Evolutionary conservation across 2,329 filamentous ascomycete species (phyloP).

Genomic region (Ilyonectria sp.): DNA sequence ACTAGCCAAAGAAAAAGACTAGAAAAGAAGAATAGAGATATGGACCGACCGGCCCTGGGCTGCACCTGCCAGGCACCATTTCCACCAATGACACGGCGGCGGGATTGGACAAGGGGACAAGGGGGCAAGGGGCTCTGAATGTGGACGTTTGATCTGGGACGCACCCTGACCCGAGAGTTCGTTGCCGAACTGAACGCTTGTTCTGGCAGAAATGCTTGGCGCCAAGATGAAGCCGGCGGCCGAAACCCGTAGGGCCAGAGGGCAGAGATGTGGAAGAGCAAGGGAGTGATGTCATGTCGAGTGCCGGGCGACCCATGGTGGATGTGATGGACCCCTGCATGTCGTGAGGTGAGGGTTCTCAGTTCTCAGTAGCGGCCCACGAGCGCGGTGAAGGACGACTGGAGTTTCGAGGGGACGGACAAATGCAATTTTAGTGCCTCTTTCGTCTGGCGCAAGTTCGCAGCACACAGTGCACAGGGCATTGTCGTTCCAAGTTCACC

Average conservation of each 20-base stretch:
- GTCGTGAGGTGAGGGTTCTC: neutral
- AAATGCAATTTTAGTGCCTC: neutral
- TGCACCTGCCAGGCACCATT: conserved; percentile 4
- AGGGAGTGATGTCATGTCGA: conserved; percentile 35
- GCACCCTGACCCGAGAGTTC: conserved; percentile 20
- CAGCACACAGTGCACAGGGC: neutral
- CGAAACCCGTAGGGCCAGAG: conserved; percentile 18
- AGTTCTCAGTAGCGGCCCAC: neutral
- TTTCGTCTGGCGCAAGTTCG: neutral
- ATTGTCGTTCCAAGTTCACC: neutral
- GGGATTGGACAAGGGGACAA: neutral
- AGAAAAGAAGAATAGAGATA: neutral
- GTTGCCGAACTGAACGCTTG: conserved; percentile 16
- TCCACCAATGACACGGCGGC: conserved; percentile 20
- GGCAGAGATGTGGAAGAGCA: neutral
- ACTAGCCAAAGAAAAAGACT: conserved; percentile 14
- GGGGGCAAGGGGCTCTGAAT: neutral
- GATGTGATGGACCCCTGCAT: neutral
- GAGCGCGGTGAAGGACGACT: neutral
- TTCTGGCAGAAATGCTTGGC: conserved; percentile 27
- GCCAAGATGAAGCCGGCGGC: conserved; percentile 31
- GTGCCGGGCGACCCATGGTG: conserved; percentile 1
- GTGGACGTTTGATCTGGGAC: neutral
- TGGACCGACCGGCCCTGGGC: neutral
- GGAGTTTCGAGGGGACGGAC: neutral